Evolutionary conservation across 371 early-diverging fungal species (phyloP).

Genomic region (Thermomucor indicae-seudaticae): DNA sequence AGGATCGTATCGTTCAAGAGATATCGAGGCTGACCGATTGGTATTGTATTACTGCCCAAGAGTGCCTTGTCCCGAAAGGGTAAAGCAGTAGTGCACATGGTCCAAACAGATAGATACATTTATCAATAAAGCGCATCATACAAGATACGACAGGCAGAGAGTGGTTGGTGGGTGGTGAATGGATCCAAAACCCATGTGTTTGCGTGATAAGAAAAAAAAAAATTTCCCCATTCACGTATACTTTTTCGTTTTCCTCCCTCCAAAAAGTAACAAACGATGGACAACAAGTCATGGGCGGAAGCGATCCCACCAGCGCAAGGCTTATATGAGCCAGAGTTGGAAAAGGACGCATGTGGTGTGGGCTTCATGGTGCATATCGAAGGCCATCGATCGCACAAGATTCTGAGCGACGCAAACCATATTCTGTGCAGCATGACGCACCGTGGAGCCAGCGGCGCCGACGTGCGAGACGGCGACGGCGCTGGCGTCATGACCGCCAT

Average conservation of each 20-base stretch:
- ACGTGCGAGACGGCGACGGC: conserved; percentile 85
- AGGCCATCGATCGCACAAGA: conserved; percentile 68
- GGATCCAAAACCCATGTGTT: too few species aligned
- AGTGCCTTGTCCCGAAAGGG: too few species aligned
- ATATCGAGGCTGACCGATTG: too few species aligned
- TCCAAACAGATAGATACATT: too few species aligned
- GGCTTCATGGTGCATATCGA: conserved; percentile 90
- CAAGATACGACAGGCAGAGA: too few species aligned
- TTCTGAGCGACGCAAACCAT: conserved; percentile 74
- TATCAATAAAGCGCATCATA: too few species aligned
- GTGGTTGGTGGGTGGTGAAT: too few species aligned
- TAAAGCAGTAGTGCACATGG: too few species aligned
- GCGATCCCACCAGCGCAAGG: conserved; percentile 75
- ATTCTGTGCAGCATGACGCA: conserved; percentile 97
- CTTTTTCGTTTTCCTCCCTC: background rate
- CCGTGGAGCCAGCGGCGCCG: conserved; percentile 92
- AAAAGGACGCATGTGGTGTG: conserved; percentile 91
- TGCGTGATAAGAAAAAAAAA: too few species aligned
- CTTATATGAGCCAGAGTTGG: conserved; percentile 77
- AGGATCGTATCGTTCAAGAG: too few species aligned
- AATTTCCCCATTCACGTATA: background rate
- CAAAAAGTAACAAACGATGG: background rate
- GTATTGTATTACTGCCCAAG: too few species aligned
- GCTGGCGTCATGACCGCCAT: conserved; percentile 92
- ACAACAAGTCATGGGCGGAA: conserved; percentile 66